Conservation (phyloP, 2,329 filamentous ascomycete species). For the Aureobasidium melanogenum region DNA sequence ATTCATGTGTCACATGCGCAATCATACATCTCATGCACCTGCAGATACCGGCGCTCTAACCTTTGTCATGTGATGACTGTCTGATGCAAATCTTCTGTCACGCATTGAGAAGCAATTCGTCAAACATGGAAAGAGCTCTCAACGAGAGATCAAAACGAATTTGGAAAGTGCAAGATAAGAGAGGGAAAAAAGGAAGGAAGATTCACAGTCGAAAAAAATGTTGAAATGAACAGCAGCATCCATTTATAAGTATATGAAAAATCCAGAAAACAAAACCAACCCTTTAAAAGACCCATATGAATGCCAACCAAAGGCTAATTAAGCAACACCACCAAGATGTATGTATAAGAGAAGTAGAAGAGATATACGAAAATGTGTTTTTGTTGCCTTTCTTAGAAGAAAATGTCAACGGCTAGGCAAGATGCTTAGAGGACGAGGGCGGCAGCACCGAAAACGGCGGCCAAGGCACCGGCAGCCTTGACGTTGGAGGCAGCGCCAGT, state of each 20-base stretch:
- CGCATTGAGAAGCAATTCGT: too few relatives aligned
- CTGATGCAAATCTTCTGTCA: too few relatives aligned
- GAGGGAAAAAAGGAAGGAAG: too few relatives aligned
- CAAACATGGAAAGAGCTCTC: too few relatives aligned
- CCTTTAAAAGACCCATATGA: background rate
- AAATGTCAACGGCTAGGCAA: background rate
- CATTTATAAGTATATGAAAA: background rate
- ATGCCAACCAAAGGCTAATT: conserved; percentile 6
- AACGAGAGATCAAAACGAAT: too few relatives aligned
- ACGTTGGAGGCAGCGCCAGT: conserved; percentile 11
- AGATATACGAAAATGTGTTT: background rate
- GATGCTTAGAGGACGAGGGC: conserved; percentile 13
- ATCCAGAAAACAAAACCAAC: background rate
- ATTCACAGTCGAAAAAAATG: too few relatives aligned
- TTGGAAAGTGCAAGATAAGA: too few relatives aligned
- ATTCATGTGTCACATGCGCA: too few relatives aligned
- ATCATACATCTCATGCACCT: too few relatives aligned
- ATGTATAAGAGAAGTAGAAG: background rate
- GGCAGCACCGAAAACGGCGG: conserved; percentile 7
- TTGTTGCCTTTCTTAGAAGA: background rate
- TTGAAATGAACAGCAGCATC: conserved; percentile 1
- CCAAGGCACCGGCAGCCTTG: conserved; percentile 10
- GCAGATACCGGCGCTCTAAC: too few relatives aligned
- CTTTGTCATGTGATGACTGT: too few relatives aligned
- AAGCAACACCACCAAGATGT: background rate